Conservation (phyloP, 495 filamentous ascomycete species). For the Thermothielavioides terrestris region DNA sequence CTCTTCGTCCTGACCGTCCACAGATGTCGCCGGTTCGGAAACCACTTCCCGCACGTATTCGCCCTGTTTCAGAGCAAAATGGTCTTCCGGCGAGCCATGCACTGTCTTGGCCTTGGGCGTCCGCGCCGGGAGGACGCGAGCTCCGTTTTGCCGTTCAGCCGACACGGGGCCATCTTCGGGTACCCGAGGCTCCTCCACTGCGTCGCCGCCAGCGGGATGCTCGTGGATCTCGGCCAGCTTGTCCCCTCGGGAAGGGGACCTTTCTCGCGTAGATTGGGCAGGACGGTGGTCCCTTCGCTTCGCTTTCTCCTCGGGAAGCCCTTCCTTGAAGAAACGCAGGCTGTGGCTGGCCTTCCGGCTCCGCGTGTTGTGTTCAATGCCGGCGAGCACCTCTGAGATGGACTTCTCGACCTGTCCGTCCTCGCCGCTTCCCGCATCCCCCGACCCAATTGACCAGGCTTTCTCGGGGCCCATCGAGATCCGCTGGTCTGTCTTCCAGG, state of each 20-base stretch:
- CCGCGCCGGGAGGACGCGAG: conserved; percentile 10
- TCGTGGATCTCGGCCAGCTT: conserved; percentile 7
- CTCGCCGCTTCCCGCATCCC: conserved; percentile 29
- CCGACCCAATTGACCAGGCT: conserved; percentile 47
- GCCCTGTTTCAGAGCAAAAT: conserved; percentile 8
- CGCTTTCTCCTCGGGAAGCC: conserved; percentile 51
- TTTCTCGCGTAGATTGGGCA: conserved; percentile 24
- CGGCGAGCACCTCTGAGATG: conserved; percentile 71
- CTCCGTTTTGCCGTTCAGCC: conserved; percentile 4
- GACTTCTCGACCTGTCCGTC: conserved; percentile 65
- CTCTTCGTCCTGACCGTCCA: background rate
- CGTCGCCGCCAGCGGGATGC: background rate
- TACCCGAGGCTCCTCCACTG: background rate
- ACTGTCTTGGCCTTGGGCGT: conserved; percentile 11
- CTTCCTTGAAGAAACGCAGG: conserved; percentile 87
- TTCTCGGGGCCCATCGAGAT: conserved; percentile 40
- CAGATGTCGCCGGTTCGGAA: conserved; percentile 1
- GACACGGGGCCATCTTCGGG: conserved; percentile 3
- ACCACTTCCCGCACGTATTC: background rate
- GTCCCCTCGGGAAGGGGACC: conserved; percentile 11
- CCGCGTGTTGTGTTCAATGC: conserved; percentile 67
- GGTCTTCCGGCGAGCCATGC: conserved; percentile 16
- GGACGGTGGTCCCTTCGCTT: conserved; percentile 35
- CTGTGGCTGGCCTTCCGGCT: conserved; percentile 93
- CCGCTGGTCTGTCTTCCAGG: conserved; percentile 37